Evolutionary conservation across 345 rosid genomes (phyloP).

Genomic region (Eutrema heterophyllum): DNA sequence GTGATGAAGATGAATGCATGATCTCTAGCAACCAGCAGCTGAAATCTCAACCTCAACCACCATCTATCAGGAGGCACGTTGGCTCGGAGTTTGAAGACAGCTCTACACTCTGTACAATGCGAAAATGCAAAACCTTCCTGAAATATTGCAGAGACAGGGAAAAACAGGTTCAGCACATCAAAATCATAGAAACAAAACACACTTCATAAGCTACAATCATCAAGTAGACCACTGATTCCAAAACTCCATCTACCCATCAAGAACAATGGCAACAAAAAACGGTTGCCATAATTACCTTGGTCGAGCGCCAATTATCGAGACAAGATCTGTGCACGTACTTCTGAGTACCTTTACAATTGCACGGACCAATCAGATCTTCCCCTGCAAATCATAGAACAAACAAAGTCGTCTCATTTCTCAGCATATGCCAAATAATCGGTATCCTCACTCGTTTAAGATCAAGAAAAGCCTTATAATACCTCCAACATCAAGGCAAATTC

Average conservation of each 20-base stretch:
- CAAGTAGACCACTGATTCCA: too few species aligned
- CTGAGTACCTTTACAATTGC: slow-evolving; percentile 98
- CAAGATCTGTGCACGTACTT: slow-evolving; percentile 96
- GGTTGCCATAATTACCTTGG: slow-evolving; percentile 52
- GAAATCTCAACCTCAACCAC: slow-evolving; percentile 99
- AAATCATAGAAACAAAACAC: neutral
- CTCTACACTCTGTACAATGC: slow-evolving; percentile 99
- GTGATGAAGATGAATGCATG: slow-evolving; percentile 86
- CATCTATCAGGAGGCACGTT: slow-evolving; percentile 97
- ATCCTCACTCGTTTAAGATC: neutral
- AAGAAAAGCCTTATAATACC: slow-evolving; percentile 38
- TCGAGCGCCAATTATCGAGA: slow-evolving; percentile 97
- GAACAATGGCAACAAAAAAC: neutral
- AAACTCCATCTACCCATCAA: too few species aligned
- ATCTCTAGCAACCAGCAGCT: slow-evolving; percentile 95
- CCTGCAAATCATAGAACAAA: slow-evolving; percentile 46
- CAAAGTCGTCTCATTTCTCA: slow-evolving; percentile 5
- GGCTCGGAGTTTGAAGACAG: slow-evolving; percentile 79
- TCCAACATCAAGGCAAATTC: slow-evolving; percentile 93
- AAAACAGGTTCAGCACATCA: neutral
- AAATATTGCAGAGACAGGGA: slow-evolving; percentile 4
- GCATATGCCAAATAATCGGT: neutral
- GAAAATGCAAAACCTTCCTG: slow-evolving; percentile 99
- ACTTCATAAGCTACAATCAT: neutral
- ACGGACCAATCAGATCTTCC: slow-evolving; percentile 90